A percentile compares a stretch with the other conserved stretches of the same genome.
These are phyloP conservation scores for Escallonia rubra DNA, from an alignment of 129 eudicot species.

Conservation along the genomic window DNA sequence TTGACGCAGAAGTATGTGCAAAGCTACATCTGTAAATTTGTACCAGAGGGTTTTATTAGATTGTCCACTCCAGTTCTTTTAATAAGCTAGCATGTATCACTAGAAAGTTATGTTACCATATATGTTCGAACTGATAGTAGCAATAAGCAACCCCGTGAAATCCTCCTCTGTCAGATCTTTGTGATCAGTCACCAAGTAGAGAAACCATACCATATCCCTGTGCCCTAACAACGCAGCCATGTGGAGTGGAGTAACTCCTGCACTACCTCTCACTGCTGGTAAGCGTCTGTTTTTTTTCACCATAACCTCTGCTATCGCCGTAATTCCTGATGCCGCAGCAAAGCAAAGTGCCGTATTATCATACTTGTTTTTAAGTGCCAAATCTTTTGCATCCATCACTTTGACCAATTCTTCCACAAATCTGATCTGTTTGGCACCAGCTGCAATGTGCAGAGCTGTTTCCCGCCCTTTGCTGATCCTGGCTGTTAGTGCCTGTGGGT, in stretches of 20 bases:
- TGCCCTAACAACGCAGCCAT: slow-evolving; percentile 31
- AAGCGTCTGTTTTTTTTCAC: slow-evolving; percentile 7
- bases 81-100: neutral
- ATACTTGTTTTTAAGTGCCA: slow-evolving; percentile 23
- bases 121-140: slow-evolving; percentile 19
- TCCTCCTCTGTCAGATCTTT: slow-evolving; percentile 6
- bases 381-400: slow-evolving; percentile 23
- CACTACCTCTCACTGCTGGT: slow-evolving; percentile 18
- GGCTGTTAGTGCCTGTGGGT: slow-evolving; percentile 21
- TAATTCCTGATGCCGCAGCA: slow-evolving; percentile 27
- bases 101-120: slow-evolving; percentile 22
- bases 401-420: slow-evolving; percentile 33
- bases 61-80: neutral
- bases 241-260: slow-evolving; percentile 17
- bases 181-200: slow-evolving; percentile 8
- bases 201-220: slow-evolving; percentile 24
- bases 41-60: neutral
- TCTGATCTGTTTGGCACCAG: slow-evolving; percentile 32
- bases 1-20: slow-evolving; percentile 18
- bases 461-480: slow-evolving; percentile 38
- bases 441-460: slow-evolving; percentile 50
- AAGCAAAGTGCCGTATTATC: slow-evolving; percentile 29
- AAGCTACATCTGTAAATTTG: slow-evolving; percentile 34
- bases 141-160: slow-evolving; percentile 7
- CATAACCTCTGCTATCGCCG: slow-evolving; percentile 19